Evolutionary conservation across 2,329 filamentous ascomycete genomes (phyloP), one percentile per base, ranked within the genome.

Genomic region (Aureobasidium vineae): DNA sequence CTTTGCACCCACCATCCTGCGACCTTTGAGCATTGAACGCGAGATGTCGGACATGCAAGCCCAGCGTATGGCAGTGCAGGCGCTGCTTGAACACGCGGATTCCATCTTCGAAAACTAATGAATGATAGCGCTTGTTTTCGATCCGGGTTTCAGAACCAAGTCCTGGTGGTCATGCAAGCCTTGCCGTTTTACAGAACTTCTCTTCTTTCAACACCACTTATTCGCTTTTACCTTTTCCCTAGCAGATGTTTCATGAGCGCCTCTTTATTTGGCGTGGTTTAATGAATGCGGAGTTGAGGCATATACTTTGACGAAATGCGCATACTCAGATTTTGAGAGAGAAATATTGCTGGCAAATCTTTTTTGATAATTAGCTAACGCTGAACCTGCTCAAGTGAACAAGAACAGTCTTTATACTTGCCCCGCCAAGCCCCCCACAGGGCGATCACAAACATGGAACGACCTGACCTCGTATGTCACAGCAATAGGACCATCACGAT

Each of bases 1-100:
- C 43, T 99, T 99, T 76, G 95, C 95, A 10, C 95, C 95, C 8
- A 99, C 95, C 0, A 96, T 99, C 72, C 96, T 99, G 91, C 87
- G 94, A 71, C 92, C 96, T 66, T 84, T 88, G 75, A 94, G 89
- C 73, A 85, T 98, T 68, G 92, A 96, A 77, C 88, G 92, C 68
- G 95, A 99, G 77, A 96, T 99, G 88, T 94, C 89, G 36, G 95
- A 99, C 76, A 96, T 97, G 83, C 90, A 95, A 75, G 86, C 89
- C 72, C 97, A 98, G 84, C 96, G 97, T 72, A 84, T 90, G 70
- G 92, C 92, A 6, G 89, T 98, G 71, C 93, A 97, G 79, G 96
- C 95, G 73, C 83, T 99, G 74, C 90, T 98, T 70, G 94, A 98
- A 76, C 90, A 97, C 77, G 92, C 90, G 75, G 86, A 91, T 73